Base-by-base conservation (phyloP, 1,284 basidiomycete species). In the Omphalotus olearius region DNA sequence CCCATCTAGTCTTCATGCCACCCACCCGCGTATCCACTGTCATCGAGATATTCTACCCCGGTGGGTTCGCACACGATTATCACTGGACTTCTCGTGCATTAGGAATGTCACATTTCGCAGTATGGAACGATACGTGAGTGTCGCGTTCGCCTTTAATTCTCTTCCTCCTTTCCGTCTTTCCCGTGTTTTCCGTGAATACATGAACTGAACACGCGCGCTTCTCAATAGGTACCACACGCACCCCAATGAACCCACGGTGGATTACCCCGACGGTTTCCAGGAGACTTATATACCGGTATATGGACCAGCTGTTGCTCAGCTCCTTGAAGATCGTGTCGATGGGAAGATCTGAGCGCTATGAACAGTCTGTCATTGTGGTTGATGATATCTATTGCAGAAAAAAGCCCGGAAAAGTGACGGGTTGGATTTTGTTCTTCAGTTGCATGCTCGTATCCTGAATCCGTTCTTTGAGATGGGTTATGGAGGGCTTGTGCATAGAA, bases 61-160 rank as follows among this genome's bases (percentile, higher is more conserved):
- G 64, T 11, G 84, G 83, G 1, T 86, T 82, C 64, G 80, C 82
- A 45, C 73, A 79, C 58, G 83, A 86, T 64, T 87, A 86, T 61
- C 79, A 83, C 62, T 79, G 76, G 73, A 79, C 78, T 6, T 67
- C 82, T 0, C 68, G 74, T 20, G 76, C 81, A 0, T 64, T 86
- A 18, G 80, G 80, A 10, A 78, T 84, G 66, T 71, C 64, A n/a
- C 76, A 86, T 62, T 82, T 80, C 55, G 83, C 23, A 4, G 41
- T 50, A 0, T 50, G 48, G 48, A 79, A 80, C 50, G 73, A 80
- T 62, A 74, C 76, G 74, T 79, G 60, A 59, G 78, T 71, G 26
- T 16, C 26, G n/a, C 14, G 44, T 20, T 36, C 44, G 47, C 42
- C 3, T 3, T n/a, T 36, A 17, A 13, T 42, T 42, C 14, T 11